Evolutionary conservation across 768 basidiomycete species (phyloP).

Genomic region (Ramaria sp.): DNA sequence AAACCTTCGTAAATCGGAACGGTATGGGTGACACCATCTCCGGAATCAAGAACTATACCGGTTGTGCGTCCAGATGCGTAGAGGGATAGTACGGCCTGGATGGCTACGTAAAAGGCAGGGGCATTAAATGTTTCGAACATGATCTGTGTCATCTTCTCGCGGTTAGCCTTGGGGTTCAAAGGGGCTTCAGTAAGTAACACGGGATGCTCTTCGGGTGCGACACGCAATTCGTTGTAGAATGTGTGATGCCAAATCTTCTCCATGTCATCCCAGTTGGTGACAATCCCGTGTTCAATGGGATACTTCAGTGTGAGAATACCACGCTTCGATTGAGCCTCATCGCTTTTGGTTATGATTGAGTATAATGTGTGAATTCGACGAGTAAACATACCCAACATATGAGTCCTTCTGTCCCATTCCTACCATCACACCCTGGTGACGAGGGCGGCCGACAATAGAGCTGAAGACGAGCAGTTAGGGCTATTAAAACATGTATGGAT

Average conservation of each 20-base stretch:
- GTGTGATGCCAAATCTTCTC: slow-evolving; percentile 99
- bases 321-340: slow-evolving; percentile 90
- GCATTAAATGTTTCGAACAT: slow-evolving; percentile 75
- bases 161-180: slow-evolving; percentile 62
- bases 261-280: slow-evolving; percentile 99
- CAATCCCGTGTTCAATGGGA: slow-evolving; percentile 88
- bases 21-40: slow-evolving; percentile 93
- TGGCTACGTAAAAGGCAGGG: slow-evolving; percentile 65
- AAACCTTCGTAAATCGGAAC: slow-evolving; percentile 97
- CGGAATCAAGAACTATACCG: slow-evolving; percentile 90
- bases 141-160: slow-evolving; percentile 70
- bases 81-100: slow-evolving; percentile 64
- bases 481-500: background rate
- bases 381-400: slow-evolving; percentile 68
- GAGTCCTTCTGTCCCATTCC: slow-evolving; percentile 97
- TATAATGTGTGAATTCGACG: slow-evolving; percentile 10
- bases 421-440: slow-evolving; percentile 93
- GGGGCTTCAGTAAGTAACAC: slow-evolving; percentile 64
- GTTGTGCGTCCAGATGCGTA: slow-evolving; percentile 95
- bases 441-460: slow-evolving; percentile 90
- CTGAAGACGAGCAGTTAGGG: slow-evolving; percentile 23
- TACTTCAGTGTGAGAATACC: slow-evolving; percentile 91
- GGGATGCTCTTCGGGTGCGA: slow-evolving; percentile 68
- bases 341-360: slow-evolving; percentile 32
- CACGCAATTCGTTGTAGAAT: slow-evolving; percentile 78